Evolutionary conservation across 2,329 filamentous ascomycete species (phyloP).

Genomic region (Escovopsis sp.): DNA sequence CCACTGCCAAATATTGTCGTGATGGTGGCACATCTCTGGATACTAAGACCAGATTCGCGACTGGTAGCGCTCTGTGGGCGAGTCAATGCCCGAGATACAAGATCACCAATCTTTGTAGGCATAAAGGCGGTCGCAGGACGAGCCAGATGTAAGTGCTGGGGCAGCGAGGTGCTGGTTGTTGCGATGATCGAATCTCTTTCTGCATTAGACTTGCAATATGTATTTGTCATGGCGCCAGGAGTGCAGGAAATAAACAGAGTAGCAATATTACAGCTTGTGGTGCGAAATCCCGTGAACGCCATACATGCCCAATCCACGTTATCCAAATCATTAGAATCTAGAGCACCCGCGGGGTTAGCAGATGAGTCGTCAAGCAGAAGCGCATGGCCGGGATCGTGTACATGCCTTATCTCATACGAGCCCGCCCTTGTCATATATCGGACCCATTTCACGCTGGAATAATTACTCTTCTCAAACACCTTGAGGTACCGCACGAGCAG

Average conservation of each 20-base stretch:
- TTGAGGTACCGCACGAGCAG: constrained; percentile 88
- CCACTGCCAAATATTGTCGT: too few species aligned
- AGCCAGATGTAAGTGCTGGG: too few species aligned
- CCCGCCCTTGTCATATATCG: constrained; percentile 96
- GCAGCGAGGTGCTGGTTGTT: too few species aligned
- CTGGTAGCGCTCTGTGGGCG: too few species aligned
- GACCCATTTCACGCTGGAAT: constrained; percentile 98
- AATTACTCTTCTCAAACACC: constrained; percentile 98
- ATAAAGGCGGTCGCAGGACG: too few species aligned
- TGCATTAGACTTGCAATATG: background rate
- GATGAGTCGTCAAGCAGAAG: background rate
- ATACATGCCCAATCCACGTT: constrained; percentile 7
- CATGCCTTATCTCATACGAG: constrained; percentile 87
- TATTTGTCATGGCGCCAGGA: background rate
- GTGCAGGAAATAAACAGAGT: constrained; percentile 1
- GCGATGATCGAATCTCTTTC: background rate
- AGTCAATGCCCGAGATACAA: too few species aligned
- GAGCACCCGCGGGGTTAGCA: background rate
- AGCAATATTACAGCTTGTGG: constrained; percentile 6
- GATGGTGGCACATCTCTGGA: too few species aligned
- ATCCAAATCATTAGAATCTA: constrained; percentile 19
- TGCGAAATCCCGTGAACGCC: constrained; percentile 6
- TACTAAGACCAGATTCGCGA: too few species aligned
- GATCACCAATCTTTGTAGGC: too few species aligned
- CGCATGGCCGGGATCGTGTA: background rate